These are phyloP conservation scores for Rhododendron mucronatum DNA, from an alignment of 148 eudicot genomes.

Conservation along the genomic window DNA sequence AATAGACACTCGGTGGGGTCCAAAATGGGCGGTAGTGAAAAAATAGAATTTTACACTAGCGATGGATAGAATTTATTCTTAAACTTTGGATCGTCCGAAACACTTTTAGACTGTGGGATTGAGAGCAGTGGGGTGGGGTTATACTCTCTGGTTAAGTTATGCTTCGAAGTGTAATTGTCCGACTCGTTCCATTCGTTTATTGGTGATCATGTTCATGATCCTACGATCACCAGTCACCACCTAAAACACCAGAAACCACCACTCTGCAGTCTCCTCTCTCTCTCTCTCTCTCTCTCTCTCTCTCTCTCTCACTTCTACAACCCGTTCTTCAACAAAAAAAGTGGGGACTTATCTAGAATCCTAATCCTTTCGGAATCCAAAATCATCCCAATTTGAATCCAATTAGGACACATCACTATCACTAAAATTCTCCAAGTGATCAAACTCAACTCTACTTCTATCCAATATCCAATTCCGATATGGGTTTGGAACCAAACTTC, in stretches of 20 bases:
- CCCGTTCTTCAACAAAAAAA: background rate
- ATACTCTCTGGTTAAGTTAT: too few species aligned
- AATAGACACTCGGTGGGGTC: too few species aligned
- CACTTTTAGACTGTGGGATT: rapidly evolving
- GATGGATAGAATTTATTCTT: too few species aligned
- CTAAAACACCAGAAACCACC: background rate
- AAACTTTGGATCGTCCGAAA: too few species aligned
- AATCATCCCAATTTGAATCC: background rate
- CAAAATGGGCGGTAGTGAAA: too few species aligned
- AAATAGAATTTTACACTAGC: too few species aligned
- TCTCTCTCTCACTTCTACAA: background rate
- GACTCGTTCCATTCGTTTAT: too few species aligned
- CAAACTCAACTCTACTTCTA: background rate
- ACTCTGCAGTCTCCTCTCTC: background rate
- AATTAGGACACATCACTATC: background rate
- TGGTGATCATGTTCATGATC: too few species aligned
- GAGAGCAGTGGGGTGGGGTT: too few species aligned
- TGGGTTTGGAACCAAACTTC: background rate
- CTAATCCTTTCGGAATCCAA: background rate
- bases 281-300: background rate
- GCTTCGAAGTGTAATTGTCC: too few species aligned
- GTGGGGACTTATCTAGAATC: background rate
- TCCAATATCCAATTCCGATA: background rate
- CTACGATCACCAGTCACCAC: background rate
- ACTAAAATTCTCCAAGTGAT: background rate